Evolutionary conservation across 306 rosid genomes (phyloP), one percentile per base, ranked within the genome.

Genomic region (Medicago ruthenica): DNA sequence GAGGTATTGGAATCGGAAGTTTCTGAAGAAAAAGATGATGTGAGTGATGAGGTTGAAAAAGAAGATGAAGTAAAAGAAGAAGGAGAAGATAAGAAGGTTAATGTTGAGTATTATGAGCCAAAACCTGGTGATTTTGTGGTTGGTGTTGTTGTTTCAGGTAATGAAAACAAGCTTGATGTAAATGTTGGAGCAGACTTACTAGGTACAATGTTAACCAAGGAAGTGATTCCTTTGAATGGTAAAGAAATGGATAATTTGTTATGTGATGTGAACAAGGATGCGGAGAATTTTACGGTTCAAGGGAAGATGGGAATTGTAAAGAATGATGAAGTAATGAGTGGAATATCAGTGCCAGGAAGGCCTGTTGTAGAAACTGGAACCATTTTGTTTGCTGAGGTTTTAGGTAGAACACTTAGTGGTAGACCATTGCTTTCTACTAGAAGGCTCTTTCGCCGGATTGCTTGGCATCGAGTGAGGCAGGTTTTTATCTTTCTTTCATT

Each of bases 381-480:
- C 27, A 44, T 95, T 85, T 84, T 95, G 80, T 95, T 95, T 81
- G 97, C 97, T 27, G 97, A 95, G 89, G 96, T 95, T 84, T 82
- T 95, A n/a, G 98, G 98, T 20, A 90, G 96, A 79, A 95, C 96
- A 4, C 91, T 95, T 21, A 90, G 98, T 76, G 98, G 97, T 39
- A 75, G 98, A 57, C 97, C 98, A 8, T 89, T 95, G 89, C 90
- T 95, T 71, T 92, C 98, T 7, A 90, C 97, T 20, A 84, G 98
- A 78, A 78, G 96, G 70, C 87, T 87, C 80, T 92, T 90, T 79
- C 95, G 98, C 20, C 78, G 89, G 59, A 82, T 84, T 48, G 89
- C 98, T 27, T 95, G 98, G 98, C 96, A 86, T 80, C 93, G 97
- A 85, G 91, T 95, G 90, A 92, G 95, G 97, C 98, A 95, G 98